These are phyloP conservation scores for Passalora sequoiae DNA, from an alignment of 2,329 filamentous ascomycete species.

Conservation along the genomic window DNA sequence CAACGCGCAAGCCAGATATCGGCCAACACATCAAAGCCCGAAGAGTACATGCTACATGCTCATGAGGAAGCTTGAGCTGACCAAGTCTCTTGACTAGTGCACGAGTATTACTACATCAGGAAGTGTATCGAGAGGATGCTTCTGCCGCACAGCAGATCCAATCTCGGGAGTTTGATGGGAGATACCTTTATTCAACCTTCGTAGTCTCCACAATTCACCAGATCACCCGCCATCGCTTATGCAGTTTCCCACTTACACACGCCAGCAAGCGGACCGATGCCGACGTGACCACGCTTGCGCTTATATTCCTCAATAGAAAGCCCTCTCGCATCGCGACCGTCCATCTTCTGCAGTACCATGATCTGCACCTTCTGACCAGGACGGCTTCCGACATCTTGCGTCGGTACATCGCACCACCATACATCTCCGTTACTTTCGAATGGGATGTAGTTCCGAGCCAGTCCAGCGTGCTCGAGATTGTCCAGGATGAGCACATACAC, in stretches of 20 bases:
- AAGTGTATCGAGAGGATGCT: too few species aligned
- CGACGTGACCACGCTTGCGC: constrained; percentile 43
- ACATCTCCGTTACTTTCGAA: constrained; percentile 70
- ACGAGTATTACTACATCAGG: constrained; percentile 16
- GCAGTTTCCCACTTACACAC: constrained; percentile 54
- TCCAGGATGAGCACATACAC: constrained; percentile 65
- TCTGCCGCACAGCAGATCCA: too few species aligned
- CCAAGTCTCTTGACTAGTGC: constrained; percentile 8
- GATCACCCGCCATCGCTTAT: too few species aligned
- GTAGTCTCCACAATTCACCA: too few species aligned
- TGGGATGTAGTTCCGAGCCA: constrained; percentile 62
- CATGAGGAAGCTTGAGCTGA: too few species aligned
- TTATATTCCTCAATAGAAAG: constrained; percentile 47
- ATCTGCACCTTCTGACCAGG: constrained; percentile 64
- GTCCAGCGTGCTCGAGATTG: constrained; percentile 51
- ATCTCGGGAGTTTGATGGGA: too few species aligned
- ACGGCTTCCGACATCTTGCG: constrained; percentile 56
- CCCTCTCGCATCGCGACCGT: constrained; percentile 49
- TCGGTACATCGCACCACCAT: constrained; percentile 72
- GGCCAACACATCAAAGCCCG: too few species aligned
- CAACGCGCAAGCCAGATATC: too few species aligned
- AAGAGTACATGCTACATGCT: too few species aligned
- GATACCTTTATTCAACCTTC: too few species aligned
- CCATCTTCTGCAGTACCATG: constrained; percentile 54
- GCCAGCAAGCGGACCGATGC: constrained; percentile 44